Percentiles rank a stretch among this genome's conserved stretches.
These are phyloP conservation scores for Trichoderma cornu-damae DNA, from an alignment of 2,329 filamentous ascomycete species.

Conservation along the genomic window DNA sequence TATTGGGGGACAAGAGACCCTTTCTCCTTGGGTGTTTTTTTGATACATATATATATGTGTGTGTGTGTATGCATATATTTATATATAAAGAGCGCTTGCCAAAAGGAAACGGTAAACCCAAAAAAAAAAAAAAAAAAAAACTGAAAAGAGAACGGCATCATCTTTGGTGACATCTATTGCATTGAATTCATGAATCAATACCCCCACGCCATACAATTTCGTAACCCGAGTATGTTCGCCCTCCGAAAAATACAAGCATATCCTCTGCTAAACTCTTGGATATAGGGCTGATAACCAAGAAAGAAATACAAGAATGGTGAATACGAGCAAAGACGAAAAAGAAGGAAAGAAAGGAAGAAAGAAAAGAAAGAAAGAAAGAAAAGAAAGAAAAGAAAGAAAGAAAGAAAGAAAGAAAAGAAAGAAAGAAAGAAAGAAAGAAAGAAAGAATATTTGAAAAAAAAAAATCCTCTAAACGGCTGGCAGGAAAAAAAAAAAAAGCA, in stretches of 20 bases:
- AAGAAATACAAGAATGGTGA: neutral
- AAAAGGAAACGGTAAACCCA: too few relatives aligned
- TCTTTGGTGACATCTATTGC: neutral
- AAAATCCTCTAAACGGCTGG: neutral
- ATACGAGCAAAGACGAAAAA: neutral
- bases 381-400: neutral
- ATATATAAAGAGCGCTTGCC: too few relatives aligned
- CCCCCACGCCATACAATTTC: neutral
- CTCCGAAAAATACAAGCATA: neutral
- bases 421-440: neutral
- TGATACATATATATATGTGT: too few relatives aligned
- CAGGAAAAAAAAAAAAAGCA: neutral
- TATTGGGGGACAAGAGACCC: too few relatives aligned
- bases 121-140: too few relatives aligned
- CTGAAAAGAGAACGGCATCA: neutral
- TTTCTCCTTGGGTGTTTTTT: too few relatives aligned
- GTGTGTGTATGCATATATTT: too few relatives aligned
- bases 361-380: neutral
- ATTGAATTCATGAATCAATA: neutral
- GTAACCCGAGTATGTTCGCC: constrained; percentile 1
- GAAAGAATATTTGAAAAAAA: neutral
- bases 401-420: neutral
- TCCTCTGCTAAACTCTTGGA: neutral
- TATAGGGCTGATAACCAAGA: neutral
- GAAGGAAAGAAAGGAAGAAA: neutral